Conservation (phyloP, 1,284 basidiomycete genomes). For the Leccinum variabile region DNA sequence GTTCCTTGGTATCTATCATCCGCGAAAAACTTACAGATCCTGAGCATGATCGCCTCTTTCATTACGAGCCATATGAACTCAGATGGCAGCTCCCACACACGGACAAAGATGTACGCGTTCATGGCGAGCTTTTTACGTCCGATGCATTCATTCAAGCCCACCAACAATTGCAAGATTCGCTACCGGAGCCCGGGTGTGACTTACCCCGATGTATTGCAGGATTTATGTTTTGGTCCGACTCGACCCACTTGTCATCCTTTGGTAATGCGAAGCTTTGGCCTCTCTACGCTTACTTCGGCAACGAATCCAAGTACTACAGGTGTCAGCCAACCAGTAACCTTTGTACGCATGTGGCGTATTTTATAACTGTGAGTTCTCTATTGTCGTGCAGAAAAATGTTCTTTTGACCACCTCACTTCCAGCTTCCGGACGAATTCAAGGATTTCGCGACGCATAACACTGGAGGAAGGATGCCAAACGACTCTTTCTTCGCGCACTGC, state of each 20-base stretch:
- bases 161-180: background rate
- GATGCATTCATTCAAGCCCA: background rate
- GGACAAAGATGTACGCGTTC: background rate
- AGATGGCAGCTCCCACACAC: background rate
- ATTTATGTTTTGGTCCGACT: background rate
- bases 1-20: background rate
- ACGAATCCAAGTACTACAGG: background rate
- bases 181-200: background rate
- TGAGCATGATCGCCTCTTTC: background rate
- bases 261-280: background rate
- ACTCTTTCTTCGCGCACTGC: background rate
- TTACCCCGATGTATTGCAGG: background rate
- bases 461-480: background rate
- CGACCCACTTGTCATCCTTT: background rate
- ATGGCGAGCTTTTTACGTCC: background rate
- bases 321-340: background rate
- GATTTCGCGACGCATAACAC: background rate
- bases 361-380: background rate
- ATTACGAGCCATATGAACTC: background rate
- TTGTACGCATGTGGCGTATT: background rate
- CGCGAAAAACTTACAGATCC: background rate
- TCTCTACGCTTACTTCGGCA: background rate
- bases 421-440: background rate
- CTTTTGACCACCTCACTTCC: background rate
- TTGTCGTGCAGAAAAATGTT: background rate